Evolutionary conservation across 108 stramenopile genomes (phyloP), one percentile per base, ranked within the genome.

Genomic region (Cylindrotheca fusiformis): DNA sequence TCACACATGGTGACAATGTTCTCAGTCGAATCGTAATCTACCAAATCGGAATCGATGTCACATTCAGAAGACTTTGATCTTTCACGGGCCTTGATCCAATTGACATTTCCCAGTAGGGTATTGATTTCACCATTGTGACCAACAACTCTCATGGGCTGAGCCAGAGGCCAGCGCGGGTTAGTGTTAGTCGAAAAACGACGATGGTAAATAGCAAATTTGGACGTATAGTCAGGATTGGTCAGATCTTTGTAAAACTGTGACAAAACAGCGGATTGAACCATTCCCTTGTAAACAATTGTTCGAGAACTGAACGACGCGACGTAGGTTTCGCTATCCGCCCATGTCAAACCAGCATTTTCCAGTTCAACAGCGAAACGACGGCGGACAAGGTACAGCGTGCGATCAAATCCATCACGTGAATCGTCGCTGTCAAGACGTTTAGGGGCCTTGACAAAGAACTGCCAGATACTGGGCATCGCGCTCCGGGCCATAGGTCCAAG

Each of bases 101-200:
- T 97, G 52, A 94, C 92, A 74, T 97, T 97, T 10, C 96, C 96
- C 18, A 94, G 75, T 26, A 97, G 78, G 4, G 96, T 97, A 73
- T 97, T 97, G 76, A 97, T 95, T 74, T 97, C 96, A 55, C 96
- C 96, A 68, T 97, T 97, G 80, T 97, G 96, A 49, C 91, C 92
- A 30, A 97, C 87, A 10, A 93, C 86, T 22, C 96, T 87, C 92
- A 94, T 92, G 36, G 96, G 96, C 73, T 97, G 96, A 1, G 96
- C 96, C 25, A 93, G 79, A 8, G 88, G 91, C 96, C 96, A 97
- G 1, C 81, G 71, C n/a, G 96, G 96, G 48, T 84, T 94, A 55
- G 96, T 97, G 73, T 97, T 97, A 67, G 96, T 97, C 10, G 88
- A 90, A 76, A 94, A 97, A 5, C 96, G 93, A 61, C 91, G 82